These are phyloP conservation scores for Trichoderma koningiopsis DNA, from an alignment of 2,329 filamentous ascomycete species.

Conservation along the genomic window DNA sequence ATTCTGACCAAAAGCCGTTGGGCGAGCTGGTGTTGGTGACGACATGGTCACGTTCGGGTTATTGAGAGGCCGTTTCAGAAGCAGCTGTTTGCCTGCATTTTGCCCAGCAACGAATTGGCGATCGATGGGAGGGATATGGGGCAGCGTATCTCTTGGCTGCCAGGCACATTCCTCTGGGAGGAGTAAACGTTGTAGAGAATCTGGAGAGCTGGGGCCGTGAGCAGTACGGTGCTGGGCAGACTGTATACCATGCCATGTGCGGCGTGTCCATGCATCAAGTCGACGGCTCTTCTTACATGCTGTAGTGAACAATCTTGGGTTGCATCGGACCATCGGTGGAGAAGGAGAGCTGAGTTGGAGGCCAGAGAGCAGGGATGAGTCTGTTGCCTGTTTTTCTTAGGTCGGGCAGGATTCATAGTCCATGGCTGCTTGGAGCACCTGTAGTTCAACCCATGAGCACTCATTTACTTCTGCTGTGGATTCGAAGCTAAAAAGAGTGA, in stretches of 20 bases:
- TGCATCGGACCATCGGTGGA: slow-evolving; percentile 22
- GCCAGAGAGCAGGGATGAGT: not conserved
- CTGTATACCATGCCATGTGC: slow-evolving; percentile 22
- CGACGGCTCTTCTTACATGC: not conserved
- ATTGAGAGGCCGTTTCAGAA: not conserved
- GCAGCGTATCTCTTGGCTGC: not conserved
- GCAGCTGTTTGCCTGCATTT: not conserved
- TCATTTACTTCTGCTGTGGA: not conserved
- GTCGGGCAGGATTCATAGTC: not conserved
- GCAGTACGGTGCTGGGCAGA: slow-evolving; percentile 2
- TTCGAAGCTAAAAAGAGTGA: not conserved
- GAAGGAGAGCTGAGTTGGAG: slow-evolving; percentile 18
- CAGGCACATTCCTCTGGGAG: not conserved
- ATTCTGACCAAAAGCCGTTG: not conserved
- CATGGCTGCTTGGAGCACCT: not conserved
- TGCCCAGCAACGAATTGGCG: slow-evolving; percentile 1
- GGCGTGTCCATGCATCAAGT: slow-evolving; percentile 4
- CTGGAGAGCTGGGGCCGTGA: not conserved
- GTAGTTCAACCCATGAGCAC: not conserved
- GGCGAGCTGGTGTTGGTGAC: not conserved
- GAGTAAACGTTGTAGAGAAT: not conserved
- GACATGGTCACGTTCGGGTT: not conserved
- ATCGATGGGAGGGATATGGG: not conserved
- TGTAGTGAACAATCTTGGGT: slow-evolving; percentile 1
- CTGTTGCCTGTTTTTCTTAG: not conserved